Evolutionary conservation across 1,284 basidiomycete genomes (phyloP), one percentile per base, ranked within the genome.

Genomic region (Pseudozyma thailandica): DNA sequence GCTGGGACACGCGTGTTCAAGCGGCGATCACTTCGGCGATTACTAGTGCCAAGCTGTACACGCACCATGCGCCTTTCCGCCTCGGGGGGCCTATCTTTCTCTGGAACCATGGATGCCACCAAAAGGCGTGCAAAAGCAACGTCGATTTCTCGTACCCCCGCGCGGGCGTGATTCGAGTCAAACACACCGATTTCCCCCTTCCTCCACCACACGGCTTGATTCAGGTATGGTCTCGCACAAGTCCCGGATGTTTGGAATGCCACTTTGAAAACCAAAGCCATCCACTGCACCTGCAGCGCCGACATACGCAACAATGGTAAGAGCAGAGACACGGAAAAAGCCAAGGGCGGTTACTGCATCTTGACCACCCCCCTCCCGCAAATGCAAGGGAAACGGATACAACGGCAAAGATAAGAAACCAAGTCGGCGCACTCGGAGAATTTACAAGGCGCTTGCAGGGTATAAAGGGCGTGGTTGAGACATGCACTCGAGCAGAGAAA

Each of bases 231-330:
- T 50, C 16, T 18, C 47, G 2, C 54, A 45, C 33, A 28, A n/a
- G n/a, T 2, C 47, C 54, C 8, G 48, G 30, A 12, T 57, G 54
- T 21, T n/a, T 57, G 8, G 54, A 57, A 21, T 57, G 54, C 47
- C 37, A 7, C 15, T 1, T 30, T n/a, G n/a, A n/a, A n/a, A n/a
- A n/a, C n/a, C 3, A 50, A 50, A 12, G 13, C 9, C 0, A 47
- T 55, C 27, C 52, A 48, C 30, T 55, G 52, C 44, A 55, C 52
- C 4, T 48, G 42, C n/a, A 38, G 52, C 28, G 45, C 45, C 20
- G 52, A 45, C 13, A 23, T 48, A 9, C 23, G 27, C 3, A 26
- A 18, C 25, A 45, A 45, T 20, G 54, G 54, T 41, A 44, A 49
- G 23, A 43, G 21, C 10, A 44, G 54, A 10, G 47, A 49, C 13